Conservation (phyloP, 2,329 filamentous ascomycete genomes). For the Metarhizium anisopliae region DNA sequence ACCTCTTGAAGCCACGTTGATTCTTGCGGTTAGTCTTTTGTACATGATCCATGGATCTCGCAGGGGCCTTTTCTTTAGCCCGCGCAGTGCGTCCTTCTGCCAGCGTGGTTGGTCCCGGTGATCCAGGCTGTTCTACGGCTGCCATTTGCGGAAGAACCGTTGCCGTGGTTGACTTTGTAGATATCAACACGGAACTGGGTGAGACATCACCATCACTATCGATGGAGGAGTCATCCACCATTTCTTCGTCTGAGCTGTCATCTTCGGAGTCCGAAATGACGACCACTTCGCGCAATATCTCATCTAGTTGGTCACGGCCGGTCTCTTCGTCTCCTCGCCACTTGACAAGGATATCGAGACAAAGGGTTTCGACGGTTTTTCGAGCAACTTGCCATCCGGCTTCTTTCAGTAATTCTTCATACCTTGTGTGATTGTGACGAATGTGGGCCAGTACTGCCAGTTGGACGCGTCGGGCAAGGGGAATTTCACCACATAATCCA, state of each 20-base stretch:
- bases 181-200: conserved; percentile 10
- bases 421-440: conserved; percentile 56
- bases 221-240: conserved; percentile 22
- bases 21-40: conserved; percentile 21
- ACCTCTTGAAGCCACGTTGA: conserved; percentile 37
- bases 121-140: not conserved
- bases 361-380: conserved; percentile 51
- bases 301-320: conserved; percentile 57
- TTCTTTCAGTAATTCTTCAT: conserved; percentile 51
- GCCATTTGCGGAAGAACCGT: not conserved
- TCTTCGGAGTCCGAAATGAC: conserved; percentile 55
- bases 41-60: conserved; percentile 12
- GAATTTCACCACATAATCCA: conserved; percentile 45
- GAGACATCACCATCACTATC: conserved; percentile 14
- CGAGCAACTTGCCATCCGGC: conserved; percentile 51
- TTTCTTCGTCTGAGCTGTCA: conserved; percentile 30
- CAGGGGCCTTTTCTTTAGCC: conserved; percentile 10
- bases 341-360: conserved; percentile 58
- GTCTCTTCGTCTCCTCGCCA: conserved; percentile 65
- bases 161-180: conserved; percentile 7
- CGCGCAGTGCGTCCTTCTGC: not conserved
- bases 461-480: conserved; percentile 53
- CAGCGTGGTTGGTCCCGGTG: conserved; percentile 2
- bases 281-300: conserved; percentile 57
- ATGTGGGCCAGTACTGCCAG: conserved; percentile 59